Evolutionary conservation across 495 filamentous ascomycete species (phyloP).

Genomic region (Cetradonia linearis): DNA sequence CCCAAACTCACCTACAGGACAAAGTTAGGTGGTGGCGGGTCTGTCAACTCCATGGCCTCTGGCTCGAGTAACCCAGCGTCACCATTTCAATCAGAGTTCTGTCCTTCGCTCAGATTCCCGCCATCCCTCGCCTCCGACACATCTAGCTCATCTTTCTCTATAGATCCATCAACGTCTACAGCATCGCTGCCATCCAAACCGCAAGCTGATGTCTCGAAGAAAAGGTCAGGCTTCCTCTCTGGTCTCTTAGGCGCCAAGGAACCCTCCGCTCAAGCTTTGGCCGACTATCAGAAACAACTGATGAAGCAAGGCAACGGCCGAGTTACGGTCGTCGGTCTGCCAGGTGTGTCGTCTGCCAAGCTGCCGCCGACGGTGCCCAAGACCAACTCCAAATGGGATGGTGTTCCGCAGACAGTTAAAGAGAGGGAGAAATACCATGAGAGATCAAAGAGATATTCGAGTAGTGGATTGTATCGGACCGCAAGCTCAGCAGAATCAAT

Average conservation of each 20-base stretch:
- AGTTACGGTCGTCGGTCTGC: conserved; percentile 23
- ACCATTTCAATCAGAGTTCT: conserved; percentile 10
- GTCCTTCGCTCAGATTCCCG: conserved; percentile 6
- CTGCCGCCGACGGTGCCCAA: conserved; percentile 37
- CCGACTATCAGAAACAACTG: conserved; percentile 22
- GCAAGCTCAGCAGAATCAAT: conserved; percentile 4
- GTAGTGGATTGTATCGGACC: conserved; percentile 12
- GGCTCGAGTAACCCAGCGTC: conserved; percentile 1
- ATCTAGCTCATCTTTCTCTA: conserved; percentile 3
- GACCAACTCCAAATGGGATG: conserved; percentile 43
- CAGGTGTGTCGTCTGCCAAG: conserved; percentile 32
- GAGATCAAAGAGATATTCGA: conserved; percentile 23
- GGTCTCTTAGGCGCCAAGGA: conserved; percentile 26
- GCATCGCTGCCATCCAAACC: conserved; percentile 7
- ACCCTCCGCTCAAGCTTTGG: conserved; percentile 27
- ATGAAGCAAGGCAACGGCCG: conserved; percentile 24
- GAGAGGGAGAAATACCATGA: conserved; percentile 29
- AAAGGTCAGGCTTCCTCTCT: conserved; percentile 19
- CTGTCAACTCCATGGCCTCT: conserved; percentile 1
- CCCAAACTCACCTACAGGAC: conserved; percentile 6
- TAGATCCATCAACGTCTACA: conserved; percentile 3
- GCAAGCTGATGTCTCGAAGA: conserved; percentile 2
- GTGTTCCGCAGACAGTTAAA: conserved; percentile 31
- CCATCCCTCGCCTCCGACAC: conserved; percentile 8
- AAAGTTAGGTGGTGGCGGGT: background rate